A percentile compares a stretch with the other conserved stretches of the same genome.
Conservation (phyloP, 1,284 basidiomycete species). For the Vanrija pseudolonga region DNA sequence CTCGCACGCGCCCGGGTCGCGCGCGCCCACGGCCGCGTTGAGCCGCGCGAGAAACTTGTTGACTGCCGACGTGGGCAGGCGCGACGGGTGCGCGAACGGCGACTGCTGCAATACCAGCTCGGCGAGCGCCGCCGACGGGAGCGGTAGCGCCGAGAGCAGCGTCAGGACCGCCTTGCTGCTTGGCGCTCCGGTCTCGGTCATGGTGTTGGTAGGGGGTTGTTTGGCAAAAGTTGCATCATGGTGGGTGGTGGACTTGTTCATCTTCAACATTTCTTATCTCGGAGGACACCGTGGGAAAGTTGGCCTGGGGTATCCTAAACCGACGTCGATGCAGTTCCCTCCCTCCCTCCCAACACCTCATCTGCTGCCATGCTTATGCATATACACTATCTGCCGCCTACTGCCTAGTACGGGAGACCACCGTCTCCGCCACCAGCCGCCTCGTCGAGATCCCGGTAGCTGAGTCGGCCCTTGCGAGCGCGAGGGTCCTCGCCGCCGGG, state of each 20-base stretch:
- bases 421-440: constrained; percentile 36
- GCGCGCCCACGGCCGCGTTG: constrained; percentile 32
- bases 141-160: constrained; percentile 28
- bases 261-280: background rate
- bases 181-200: background rate
- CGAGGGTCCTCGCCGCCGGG: constrained; percentile 45
- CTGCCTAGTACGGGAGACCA: constrained; percentile 42
- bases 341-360: too few relatives aligned
- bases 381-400: background rate
- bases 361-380: background rate
- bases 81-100: constrained; percentile 32
- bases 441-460: constrained; percentile 47
- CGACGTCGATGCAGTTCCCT: too few relatives aligned
- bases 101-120: constrained; percentile 27
- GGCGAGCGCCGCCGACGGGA: constrained; percentile 26
- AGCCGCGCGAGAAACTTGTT: constrained; percentile 37
- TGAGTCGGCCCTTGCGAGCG: constrained; percentile 41
- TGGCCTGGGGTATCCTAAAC: too few relatives aligned
- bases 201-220: background rate
- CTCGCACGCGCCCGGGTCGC: constrained; percentile 22
- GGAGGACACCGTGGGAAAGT: background rate
- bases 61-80: constrained; percentile 19
- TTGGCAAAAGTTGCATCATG: background rate
- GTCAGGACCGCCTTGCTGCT: constrained; percentile 10
- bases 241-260: background rate